phyloP scores from a whole-genome alignment of 352 stramenopile genomes.

The Blastocystis sp. region DNA sequence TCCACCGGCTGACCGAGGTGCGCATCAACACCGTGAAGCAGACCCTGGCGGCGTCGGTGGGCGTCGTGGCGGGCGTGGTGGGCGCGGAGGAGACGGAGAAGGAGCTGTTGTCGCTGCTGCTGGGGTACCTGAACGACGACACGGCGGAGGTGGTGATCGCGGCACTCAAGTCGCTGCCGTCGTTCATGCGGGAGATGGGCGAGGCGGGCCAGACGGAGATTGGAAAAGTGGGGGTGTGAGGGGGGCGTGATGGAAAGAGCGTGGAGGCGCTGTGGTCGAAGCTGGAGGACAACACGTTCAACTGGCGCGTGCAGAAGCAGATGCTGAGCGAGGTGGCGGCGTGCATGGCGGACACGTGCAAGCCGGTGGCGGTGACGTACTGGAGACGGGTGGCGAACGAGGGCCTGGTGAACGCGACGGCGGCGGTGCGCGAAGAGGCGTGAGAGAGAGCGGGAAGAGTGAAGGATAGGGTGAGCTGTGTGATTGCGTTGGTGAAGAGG shows the following conservation, averaged over 20 bases:
- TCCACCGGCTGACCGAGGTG: not conserved
- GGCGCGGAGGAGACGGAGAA: not conserved
- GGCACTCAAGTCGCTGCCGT: not conserved
- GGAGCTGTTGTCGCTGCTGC: not conserved
- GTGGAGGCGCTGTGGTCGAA: not conserved
- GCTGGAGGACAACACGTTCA: slow-evolving; percentile 33
- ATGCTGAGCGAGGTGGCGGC: slow-evolving; percentile 8
- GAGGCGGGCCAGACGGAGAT: not conserved
- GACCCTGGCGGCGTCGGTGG: slow-evolving; percentile 22
- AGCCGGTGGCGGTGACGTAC: not conserved
- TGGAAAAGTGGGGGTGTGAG: not conserved
- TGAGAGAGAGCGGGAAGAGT: not conserved
- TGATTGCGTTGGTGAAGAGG: not conserved
- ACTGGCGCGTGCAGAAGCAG: slow-evolving; percentile 26
- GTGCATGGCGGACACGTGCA: not conserved
- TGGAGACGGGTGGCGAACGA: not conserved
- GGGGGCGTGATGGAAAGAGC: not conserved
- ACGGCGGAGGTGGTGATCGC: slow-evolving; percentile 32
- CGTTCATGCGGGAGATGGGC: not conserved
- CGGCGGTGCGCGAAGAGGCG: slow-evolving; percentile 2
- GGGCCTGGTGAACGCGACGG: not conserved
- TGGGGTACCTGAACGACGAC: slow-evolving; percentile 1
- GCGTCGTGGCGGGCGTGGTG: not conserved
- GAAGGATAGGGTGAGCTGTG: not conserved
- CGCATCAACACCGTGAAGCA: not conserved